A percentile compares a stretch with the other conserved stretches of the same genome.
These are phyloP conservation scores for Fusarium sp. DNA, from an alignment of 2,329 filamentous ascomycete genomes.

Conservation along the genomic window DNA sequence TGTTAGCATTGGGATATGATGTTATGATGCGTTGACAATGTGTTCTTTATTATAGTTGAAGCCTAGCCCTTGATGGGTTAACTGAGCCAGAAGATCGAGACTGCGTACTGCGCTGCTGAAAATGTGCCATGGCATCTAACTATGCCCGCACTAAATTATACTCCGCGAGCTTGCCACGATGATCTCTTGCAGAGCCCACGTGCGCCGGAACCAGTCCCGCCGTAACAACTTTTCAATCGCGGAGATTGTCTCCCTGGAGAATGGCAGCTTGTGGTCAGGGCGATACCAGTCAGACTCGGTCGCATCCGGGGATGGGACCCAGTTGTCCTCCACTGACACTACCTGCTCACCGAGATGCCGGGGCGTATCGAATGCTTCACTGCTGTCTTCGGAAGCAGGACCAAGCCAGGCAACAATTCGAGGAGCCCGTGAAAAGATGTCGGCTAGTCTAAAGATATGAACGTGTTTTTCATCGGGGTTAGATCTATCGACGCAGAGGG, in stretches of 20 bases:
- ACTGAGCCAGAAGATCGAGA: neutral
- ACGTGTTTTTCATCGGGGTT: neutral
- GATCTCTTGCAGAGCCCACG: slow-evolving; percentile 5
- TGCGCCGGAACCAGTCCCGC: neutral
- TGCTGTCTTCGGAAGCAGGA: neutral
- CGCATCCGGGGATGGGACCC: neutral
- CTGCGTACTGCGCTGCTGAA: neutral
- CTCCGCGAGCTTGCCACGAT: neutral
- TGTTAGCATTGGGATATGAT: too few species aligned
- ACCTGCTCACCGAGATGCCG: neutral
- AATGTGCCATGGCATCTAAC: neutral
- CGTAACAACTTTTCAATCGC: neutral
- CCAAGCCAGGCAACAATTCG: neutral
- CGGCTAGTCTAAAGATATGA: neutral
- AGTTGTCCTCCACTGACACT: neutral
- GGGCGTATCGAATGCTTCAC: neutral
- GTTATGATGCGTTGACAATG: too few species aligned
- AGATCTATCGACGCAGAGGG: neutral
- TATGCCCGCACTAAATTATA: neutral
- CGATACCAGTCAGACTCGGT: neutral
- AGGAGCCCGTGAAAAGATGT: neutral
- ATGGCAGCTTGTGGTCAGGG: neutral
- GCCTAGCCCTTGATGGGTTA: too few species aligned
- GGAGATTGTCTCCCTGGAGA: neutral
- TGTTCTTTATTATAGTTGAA: too few species aligned